phyloP scores from a whole-genome alignment of 441 rosid species.

The Adansonia madagascariensis region DNA sequence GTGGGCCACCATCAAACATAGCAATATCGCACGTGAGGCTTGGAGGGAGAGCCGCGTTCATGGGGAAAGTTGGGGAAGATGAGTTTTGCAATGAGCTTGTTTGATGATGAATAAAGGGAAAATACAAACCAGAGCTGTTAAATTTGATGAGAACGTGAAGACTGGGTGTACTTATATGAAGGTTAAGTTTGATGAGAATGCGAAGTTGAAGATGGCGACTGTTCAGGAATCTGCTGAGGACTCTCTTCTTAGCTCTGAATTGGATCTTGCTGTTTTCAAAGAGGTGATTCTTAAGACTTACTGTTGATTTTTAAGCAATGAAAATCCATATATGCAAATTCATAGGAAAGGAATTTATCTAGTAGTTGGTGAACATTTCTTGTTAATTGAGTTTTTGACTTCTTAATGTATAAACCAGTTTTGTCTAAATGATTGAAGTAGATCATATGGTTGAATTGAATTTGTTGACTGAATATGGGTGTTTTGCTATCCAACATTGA shows the following conservation, averaged over 20 bases:
- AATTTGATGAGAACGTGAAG: slow-evolving; percentile 55
- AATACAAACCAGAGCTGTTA: slow-evolving; percentile 82
- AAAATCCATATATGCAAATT: neutral
- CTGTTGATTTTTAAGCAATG: slow-evolving; percentile 6
- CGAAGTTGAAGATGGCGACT: slow-evolving; percentile 69
- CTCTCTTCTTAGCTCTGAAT: slow-evolving; percentile 65
- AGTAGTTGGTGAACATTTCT: neutral
- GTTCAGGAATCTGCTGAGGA: slow-evolving; percentile 78
- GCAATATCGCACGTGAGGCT: slow-evolving; percentile 66
- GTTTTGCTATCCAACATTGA: slow-evolving; percentile 14
- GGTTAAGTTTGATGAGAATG: slow-evolving; percentile 63
- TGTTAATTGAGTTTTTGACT: neutral
- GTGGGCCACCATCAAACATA: slow-evolving; percentile 66
- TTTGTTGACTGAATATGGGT: slow-evolving; percentile 31
- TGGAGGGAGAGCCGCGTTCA: slow-evolving; percentile 71
- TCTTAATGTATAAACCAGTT: neutral
- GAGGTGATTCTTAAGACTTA: slow-evolving; percentile 56
- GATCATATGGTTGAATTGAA: slow-evolving; percentile 10
- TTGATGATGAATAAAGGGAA: slow-evolving; percentile 80
- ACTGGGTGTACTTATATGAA: slow-evolving; percentile 69
- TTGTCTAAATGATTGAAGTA: slow-evolving; percentile 6
- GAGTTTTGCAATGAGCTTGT: slow-evolving; percentile 64
- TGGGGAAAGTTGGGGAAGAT: slow-evolving; percentile 72
- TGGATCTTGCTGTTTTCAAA: slow-evolving; percentile 75
- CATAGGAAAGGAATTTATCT: too few species aligned